Evolutionary conservation across 495 filamentous ascomycete species (phyloP).

Genomic region (Friedmanniomyces simplex): DNA sequence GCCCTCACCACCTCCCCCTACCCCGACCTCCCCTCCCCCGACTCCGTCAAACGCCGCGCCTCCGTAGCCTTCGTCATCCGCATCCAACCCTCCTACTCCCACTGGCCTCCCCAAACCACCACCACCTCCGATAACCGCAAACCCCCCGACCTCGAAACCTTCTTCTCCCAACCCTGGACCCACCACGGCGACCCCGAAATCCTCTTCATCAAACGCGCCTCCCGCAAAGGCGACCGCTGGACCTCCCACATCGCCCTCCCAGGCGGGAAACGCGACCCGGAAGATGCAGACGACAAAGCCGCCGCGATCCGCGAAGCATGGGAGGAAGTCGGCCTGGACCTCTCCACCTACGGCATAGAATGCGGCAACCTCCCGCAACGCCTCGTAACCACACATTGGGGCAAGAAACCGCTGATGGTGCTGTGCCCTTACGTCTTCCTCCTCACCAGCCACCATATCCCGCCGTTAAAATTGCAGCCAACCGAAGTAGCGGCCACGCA

Average conservation of each 20-base stretch:
- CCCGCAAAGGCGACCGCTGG: slow-evolving; percentile 63
- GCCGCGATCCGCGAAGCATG: slow-evolving; percentile 58
- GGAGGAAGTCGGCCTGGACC: slow-evolving; percentile 63
- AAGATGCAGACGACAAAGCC: slow-evolving; percentile 53
- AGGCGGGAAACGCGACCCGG: slow-evolving; percentile 60
- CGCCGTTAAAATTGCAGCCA: slow-evolving; percentile 54
- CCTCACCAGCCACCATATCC: slow-evolving; percentile 45
- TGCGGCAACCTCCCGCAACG: slow-evolving; percentile 64
- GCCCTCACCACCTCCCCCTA: slow-evolving; percentile 47
- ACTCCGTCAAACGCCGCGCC: slow-evolving; percentile 52
- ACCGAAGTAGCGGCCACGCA: slow-evolving; percentile 65
- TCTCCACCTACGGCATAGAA: slow-evolving; percentile 45
- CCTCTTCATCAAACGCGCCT: slow-evolving; percentile 67
- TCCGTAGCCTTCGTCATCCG: slow-evolving; percentile 65
- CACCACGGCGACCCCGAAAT: slow-evolving; percentile 63
- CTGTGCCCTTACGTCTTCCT: slow-evolving; percentile 69
- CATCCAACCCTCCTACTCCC: slow-evolving; percentile 49
- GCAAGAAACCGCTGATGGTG: slow-evolving; percentile 67
- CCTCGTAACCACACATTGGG: slow-evolving; percentile 63
- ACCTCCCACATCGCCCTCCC: slow-evolving; percentile 66
- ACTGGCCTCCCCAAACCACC: slow-evolving; percentile 32
- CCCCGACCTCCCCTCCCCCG: slow-evolving; percentile 54
- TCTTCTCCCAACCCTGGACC: slow-evolving; percentile 64
- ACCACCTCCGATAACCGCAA: no score
- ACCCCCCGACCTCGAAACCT: slow-evolving; percentile 41